Conservation (phyloP, 768 basidiomycete species). For the Tulasnella sp. region DNA sequence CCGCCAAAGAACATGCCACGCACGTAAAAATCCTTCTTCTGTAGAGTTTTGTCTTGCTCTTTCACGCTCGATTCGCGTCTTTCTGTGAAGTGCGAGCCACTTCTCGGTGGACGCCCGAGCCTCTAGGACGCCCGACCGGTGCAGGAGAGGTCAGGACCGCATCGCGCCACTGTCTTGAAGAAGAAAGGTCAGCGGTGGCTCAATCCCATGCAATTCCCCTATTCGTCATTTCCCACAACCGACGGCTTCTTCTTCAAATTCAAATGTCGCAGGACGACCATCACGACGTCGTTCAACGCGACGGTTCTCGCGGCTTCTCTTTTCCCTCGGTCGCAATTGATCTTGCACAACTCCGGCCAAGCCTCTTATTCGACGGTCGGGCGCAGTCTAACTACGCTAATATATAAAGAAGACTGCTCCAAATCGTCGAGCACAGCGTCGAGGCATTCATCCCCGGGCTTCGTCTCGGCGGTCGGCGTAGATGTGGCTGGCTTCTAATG, state of each 20-base stretch:
- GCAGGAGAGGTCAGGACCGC: background rate
- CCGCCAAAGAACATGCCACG: background rate
- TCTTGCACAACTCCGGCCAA: background rate
- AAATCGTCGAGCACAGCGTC: background rate
- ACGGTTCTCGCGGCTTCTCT: background rate
- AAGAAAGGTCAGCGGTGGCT: background rate
- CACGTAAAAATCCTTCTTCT: slow-evolving; percentile 7
- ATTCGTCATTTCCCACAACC: background rate
- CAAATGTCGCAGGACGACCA: background rate
- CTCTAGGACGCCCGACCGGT: background rate
- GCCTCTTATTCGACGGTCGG: background rate
- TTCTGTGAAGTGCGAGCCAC: background rate
- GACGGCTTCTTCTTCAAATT: background rate
- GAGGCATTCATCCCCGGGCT: background rate
- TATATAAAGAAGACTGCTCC: background rate
- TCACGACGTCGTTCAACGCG: slow-evolving; percentile 1
- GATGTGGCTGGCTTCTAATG: background rate
- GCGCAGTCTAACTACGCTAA: background rate
- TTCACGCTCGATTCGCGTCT: background rate
- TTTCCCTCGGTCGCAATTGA: slow-evolving; percentile 6
- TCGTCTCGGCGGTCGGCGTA: background rate
- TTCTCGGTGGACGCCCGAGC: slow-evolving; percentile 7
- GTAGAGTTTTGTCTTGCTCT: background rate
- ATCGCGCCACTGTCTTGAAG: background rate
- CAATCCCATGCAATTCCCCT: background rate